phyloP scores from a whole-genome alignment of 2,329 filamentous ascomycete genomes.

The Plenodomus tracheiphilus region DNA sequence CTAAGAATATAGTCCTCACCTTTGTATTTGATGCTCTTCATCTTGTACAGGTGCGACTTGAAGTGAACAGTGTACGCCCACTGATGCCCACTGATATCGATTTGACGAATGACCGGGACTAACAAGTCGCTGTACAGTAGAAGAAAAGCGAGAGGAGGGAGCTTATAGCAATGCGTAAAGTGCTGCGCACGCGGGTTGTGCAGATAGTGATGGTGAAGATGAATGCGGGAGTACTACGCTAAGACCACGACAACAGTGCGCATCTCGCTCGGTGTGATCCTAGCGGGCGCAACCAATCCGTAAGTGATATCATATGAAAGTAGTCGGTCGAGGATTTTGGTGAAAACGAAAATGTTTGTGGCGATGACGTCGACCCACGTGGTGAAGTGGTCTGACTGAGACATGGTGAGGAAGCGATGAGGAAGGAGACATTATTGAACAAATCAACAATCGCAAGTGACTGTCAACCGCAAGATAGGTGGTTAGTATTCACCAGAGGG shows the following conservation, averaged over 20 bases:
- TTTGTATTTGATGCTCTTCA: conserved; percentile 25
- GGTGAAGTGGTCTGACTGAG: not conserved
- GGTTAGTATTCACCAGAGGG: conserved; percentile 9
- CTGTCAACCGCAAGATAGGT: not conserved
- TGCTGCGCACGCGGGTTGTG: not conserved
- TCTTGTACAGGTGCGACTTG: conserved; percentile 1
- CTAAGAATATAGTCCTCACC: conserved; percentile 8
- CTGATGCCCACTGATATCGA: not conserved
- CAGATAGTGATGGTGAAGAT: not conserved
- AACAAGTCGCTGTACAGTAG: not conserved
- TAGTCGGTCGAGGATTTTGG: not conserved
- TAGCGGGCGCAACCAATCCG: not conserved
- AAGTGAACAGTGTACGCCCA: not conserved
- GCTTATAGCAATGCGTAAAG: not conserved
- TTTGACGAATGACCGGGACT: not conserved
- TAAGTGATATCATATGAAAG: not conserved
- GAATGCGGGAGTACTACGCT: not conserved
- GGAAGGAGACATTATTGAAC: not conserved
- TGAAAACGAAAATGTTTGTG: not conserved
- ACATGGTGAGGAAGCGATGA: not conserved
- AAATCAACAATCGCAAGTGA: too few species aligned
- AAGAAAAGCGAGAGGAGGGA: not conserved
- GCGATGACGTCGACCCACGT: conserved; percentile 6
- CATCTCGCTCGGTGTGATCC: not conserved
- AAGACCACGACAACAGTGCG: not conserved